A percentile compares a stretch with the other conserved stretches of the same genome.
Evolutionary conservation across 257 asterid species (phyloP).

Genomic region (Ajuga chamaepitys): DNA sequence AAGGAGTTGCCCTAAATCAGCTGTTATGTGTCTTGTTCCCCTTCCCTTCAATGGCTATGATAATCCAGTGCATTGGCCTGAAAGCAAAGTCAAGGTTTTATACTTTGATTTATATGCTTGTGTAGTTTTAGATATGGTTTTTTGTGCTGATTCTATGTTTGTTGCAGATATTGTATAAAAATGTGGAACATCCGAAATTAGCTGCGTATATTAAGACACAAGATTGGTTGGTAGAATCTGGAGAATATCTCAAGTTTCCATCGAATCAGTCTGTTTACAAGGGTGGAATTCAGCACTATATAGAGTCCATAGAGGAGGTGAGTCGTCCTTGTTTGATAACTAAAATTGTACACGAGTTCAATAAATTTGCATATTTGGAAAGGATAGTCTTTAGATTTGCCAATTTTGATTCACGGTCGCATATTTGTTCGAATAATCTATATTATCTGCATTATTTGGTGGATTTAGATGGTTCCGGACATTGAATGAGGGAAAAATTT

Average conservation of each 20-base stretch:
- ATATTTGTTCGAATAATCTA: background rate
- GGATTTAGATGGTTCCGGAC: slow-evolving; percentile 89
- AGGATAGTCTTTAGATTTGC: background rate
- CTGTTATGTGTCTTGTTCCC: slow-evolving; percentile 81
- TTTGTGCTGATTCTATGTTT: slow-evolving; percentile 9
- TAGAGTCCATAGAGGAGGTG: slow-evolving; percentile 87
- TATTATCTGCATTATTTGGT: background rate
- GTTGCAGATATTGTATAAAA: slow-evolving; percentile 65
- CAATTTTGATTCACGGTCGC: background rate
- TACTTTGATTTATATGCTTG: too few species aligned
- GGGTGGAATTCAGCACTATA: slow-evolving; percentile 79
- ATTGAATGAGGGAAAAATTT: slow-evolving; percentile 95
- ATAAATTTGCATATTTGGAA: background rate
- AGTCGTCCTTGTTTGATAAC: slow-evolving; percentile 10
- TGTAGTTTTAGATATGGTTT: background rate
- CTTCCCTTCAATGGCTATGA: slow-evolving; percentile 75
- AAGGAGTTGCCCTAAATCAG: slow-evolving; percentile 74
- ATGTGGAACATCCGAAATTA: slow-evolving; percentile 88
- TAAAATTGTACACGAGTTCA: too few species aligned
- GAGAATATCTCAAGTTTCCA: slow-evolving; percentile 73
- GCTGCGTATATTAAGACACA: slow-evolving; percentile 58
- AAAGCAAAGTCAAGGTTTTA: slow-evolving; percentile 72
- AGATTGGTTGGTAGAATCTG: slow-evolving; percentile 74
- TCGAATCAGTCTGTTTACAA: slow-evolving; percentile 42
- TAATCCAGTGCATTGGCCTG: slow-evolving; percentile 75